Evolutionary conservation across 169 alveolate species (phyloP).

Genomic region (Perkinsus olseni): DNA sequence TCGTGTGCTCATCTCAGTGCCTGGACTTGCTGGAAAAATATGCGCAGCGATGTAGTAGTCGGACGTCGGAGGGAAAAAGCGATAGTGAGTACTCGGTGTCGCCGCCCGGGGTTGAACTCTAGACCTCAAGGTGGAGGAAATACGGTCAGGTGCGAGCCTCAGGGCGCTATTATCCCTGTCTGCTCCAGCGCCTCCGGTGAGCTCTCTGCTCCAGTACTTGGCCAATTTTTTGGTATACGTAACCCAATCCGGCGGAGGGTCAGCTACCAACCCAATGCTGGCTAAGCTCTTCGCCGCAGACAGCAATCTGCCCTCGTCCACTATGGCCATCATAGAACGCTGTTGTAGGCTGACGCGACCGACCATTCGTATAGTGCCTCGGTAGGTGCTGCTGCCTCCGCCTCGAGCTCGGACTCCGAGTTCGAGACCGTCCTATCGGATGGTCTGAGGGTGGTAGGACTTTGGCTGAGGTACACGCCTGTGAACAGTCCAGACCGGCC

Average conservation of each 20-base stretch:
- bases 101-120: background rate
- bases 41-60: background rate
- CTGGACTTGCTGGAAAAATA: background rate
- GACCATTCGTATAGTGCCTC: background rate
- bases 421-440: background rate
- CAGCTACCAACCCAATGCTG: background rate
- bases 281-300: background rate
- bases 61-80: background rate
- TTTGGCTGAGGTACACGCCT: background rate
- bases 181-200: background rate
- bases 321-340: background rate
- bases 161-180: background rate
- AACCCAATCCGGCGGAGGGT: background rate
- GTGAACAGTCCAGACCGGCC: background rate
- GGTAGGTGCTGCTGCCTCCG: background rate
- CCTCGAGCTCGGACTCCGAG: background rate
- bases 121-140: background rate
- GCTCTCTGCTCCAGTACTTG: background rate
- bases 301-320: background rate
- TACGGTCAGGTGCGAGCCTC: background rate
- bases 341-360: background rate
- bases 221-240: background rate
- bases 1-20: background rate
- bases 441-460: background rate
- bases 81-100: background rate